Base-by-base conservation (phyloP, 2,329 filamentous ascomycete species). In the Phialocephala sp. region DNA sequence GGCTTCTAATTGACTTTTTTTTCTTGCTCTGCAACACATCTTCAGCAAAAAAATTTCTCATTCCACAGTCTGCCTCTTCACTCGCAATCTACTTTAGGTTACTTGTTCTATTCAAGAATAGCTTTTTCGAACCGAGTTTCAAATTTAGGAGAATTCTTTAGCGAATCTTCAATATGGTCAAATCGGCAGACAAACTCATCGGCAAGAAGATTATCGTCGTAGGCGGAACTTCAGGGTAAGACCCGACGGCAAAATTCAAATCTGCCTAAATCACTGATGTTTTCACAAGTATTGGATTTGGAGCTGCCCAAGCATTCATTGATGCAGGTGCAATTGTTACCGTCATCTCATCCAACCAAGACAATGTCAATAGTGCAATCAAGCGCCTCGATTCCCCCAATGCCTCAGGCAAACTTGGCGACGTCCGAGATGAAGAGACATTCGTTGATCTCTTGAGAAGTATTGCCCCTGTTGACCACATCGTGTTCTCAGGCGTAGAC, bases 401-500 rank as follows among this genome's bases (percentile, higher is more conserved):
- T 8, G 70, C 72, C 6, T n/a, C 63, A 18, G 77, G 78, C 12
- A 57, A 65, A 15, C 74, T 76, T 0, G 78, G 75, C 47, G 68
- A 79, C 66, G 76, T 79, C 8, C 75, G 75, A 37, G 73, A 79
- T 62, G 78, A 79, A 65, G 71, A 66, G 3, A 65, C 68, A 15
- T 79, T 78, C 63, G 76, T 76, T 1, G 57, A 74, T 43, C 66
- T 76, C 1, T 72, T 80, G 12, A 62, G 68, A n/a, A 63, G 66
- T 1, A 69, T 79, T 4, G 77, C 76, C 1, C 78, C 77, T 12
- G 68, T 79, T 8, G 77, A 80, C 68, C 78, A 80, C 66, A 68
- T 80, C 8, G 72, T 80, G 32, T 79, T 79, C 67, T 78, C 77
- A 4, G 70, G 75, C 35, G 77, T 80, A 8, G 78, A 80, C 69